These are phyloP conservation scores for Lenwebbia sp. DNA, from an alignment of 345 rosid genomes.

Conservation along the genomic window DNA sequence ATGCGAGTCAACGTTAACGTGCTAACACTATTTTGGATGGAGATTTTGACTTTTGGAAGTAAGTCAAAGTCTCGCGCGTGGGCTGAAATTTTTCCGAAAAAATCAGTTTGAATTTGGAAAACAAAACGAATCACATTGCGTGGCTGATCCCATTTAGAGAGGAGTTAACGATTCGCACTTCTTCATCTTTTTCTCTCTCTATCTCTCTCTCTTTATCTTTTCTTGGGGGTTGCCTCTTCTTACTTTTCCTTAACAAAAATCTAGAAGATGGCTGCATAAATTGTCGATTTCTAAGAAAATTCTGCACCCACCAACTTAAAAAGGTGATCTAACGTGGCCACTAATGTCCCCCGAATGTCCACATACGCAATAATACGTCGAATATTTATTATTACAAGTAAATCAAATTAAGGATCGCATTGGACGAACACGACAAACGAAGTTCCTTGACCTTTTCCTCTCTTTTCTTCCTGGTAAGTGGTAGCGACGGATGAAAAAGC, in stretches of 20 bases:
- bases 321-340: neutral
- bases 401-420: neutral
- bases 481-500: neutral
- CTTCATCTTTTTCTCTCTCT: neutral
- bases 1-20: neutral
- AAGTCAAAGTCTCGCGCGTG: neutral
- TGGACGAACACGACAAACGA: neutral
- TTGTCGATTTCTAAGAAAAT: neutral
- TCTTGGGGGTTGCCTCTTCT: neutral
- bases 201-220: neutral
- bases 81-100: neutral
- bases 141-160: neutral
- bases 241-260: neutral
- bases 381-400: neutral
- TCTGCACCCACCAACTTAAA: neutral
- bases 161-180: neutral
- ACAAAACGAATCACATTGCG: neutral
- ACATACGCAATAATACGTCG: neutral
- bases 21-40: neutral
- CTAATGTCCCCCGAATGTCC: neutral
- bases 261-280: neutral
- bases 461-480: too few relatives aligned
- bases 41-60: neutral
- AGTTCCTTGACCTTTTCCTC: neutral
- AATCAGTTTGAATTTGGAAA: neutral